Conservation (phyloP, 106 monocot genomes). For the Chionographis japonica region DNA sequence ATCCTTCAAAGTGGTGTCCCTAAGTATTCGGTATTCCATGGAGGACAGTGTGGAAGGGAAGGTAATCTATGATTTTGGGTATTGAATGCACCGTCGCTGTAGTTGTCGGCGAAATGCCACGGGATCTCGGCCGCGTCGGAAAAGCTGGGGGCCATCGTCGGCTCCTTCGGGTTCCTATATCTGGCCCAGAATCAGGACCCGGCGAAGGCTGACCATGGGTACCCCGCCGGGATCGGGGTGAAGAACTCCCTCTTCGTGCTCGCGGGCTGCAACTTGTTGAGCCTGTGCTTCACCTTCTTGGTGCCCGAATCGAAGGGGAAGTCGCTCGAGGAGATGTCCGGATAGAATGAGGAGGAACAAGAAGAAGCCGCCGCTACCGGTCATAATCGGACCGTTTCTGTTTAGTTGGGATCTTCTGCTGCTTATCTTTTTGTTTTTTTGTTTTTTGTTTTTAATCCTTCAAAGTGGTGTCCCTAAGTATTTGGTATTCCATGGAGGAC, state of each 20-base stretch:
- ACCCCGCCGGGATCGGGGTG: slow-evolving; percentile 46
- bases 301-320: slow-evolving; percentile 58
- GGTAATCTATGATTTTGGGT: too few relatives aligned
- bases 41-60: too few relatives aligned
- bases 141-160: slow-evolving; percentile 51
- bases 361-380: not conserved
- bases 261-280: slow-evolving; percentile 37
- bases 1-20: too few relatives aligned
- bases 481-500: too few relatives aligned
- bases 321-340: slow-evolving; percentile 47
- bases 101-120: too few relatives aligned
- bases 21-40: too few relatives aligned
- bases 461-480: too few relatives aligned
- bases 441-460: too few relatives aligned
- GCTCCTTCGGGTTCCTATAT: slow-evolving; percentile 50
- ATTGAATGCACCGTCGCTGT: too few relatives aligned
- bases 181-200: slow-evolving; percentile 39
- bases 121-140: slow-evolving; percentile 74
- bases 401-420: too few relatives aligned
- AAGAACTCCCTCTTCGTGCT: slow-evolving; percentile 56
- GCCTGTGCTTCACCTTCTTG: slow-evolving; percentile 34
- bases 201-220: slow-evolving; percentile 38
- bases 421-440: too few relatives aligned
- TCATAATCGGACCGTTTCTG: too few relatives aligned
- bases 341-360: slow-evolving; percentile 13